Evolutionary conservation across 75 land plant genomes (phyloP).

Genomic region (Isoetes taiwanensis): DNA sequence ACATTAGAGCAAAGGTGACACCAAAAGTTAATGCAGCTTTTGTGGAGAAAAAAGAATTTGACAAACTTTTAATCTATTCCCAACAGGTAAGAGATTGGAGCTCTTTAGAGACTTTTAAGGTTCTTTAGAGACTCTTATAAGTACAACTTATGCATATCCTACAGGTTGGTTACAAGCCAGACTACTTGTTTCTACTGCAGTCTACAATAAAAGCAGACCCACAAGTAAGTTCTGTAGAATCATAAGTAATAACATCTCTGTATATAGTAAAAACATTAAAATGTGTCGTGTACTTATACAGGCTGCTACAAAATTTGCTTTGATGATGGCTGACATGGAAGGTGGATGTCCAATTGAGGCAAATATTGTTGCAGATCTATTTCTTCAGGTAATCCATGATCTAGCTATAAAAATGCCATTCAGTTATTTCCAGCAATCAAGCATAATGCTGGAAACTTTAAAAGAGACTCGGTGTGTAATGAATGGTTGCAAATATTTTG

Average conservation of each 20-base stretch:
- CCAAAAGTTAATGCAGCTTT: slow-evolving; percentile 4
- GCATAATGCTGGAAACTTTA: neutral
- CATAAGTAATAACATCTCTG: neutral
- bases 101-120: neutral
- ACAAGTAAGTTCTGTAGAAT: neutral
- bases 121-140: neutral
- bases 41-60: neutral
- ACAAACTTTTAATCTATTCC: neutral
- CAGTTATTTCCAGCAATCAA: no score
- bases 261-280: neutral
- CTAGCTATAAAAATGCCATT: no score
- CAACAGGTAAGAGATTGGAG: no score
- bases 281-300: neutral
- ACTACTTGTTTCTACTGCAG: neutral
- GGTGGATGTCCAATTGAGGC: slow-evolving; percentile 2
- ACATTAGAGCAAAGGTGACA: neutral
- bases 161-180: slow-evolving; percentile 1
- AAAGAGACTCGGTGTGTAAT: neutral
- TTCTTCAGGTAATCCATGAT: neutral
- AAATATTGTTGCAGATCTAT: neutral
- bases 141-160: neutral
- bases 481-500: neutral
- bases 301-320: slow-evolving; percentile 5
- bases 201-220: neutral
- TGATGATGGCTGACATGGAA: neutral